Evolutionary conservation across 305 asterid species (phyloP).

Genomic region (Fraxinus floribunda): DNA sequence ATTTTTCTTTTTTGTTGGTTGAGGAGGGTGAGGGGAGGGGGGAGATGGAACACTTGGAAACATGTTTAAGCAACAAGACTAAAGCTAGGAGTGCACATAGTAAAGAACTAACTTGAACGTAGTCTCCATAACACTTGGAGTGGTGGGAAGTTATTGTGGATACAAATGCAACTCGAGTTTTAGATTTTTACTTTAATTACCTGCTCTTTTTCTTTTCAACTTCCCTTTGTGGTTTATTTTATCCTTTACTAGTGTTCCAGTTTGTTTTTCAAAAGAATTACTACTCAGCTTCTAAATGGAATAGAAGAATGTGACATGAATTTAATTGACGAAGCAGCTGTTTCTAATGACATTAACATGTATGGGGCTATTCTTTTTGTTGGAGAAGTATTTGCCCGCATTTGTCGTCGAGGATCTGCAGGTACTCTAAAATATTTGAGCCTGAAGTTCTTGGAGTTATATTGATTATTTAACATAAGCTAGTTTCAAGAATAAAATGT

Average conservation of each 20-base stretch:
- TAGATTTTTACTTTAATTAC: conserved; percentile 8
- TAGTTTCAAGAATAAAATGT: conserved; percentile 3
- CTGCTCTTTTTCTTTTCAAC: not conserved
- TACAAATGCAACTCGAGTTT: not conserved
- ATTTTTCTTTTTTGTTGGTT: not conserved
- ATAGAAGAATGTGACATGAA: conserved; percentile 65
- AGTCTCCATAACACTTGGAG: conserved; percentile 15
- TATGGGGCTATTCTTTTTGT: conserved; percentile 48
- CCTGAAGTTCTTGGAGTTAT: conserved; percentile 23
- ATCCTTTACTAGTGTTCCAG: conserved; percentile 54
- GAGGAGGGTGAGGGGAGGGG: too few species aligned
- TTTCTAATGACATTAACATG: conserved; percentile 25
- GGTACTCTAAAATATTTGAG: conserved; percentile 45
- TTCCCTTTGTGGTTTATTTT: conserved; percentile 26
- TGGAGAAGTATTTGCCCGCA: conserved; percentile 75
- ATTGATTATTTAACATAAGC: conserved; percentile 8
- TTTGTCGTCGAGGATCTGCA: conserved; percentile 89
- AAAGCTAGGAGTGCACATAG: conserved; percentile 4
- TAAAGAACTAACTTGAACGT: not conserved
- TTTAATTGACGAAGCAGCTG: conserved; percentile 35
- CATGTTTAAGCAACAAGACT: not conserved
- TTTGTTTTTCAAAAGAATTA: conserved; percentile 62
- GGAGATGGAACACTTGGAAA: conserved; percentile 17
- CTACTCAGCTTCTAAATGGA: conserved; percentile 69
- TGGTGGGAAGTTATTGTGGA: conserved; percentile 13